These are phyloP conservation scores for Solanum microdontum DNA, from an alignment of 257 asterid genomes.

Conservation along the genomic window DNA sequence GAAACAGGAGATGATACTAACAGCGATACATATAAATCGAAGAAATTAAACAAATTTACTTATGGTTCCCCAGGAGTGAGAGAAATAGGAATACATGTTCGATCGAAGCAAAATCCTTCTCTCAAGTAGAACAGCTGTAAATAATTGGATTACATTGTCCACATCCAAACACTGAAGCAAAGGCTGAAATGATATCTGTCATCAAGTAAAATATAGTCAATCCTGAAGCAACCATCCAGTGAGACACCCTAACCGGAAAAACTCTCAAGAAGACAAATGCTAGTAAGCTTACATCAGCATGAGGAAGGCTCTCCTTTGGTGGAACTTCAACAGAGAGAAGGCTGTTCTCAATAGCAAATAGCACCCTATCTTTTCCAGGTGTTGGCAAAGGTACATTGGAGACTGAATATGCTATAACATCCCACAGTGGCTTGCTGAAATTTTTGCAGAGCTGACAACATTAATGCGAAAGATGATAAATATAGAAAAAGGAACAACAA, in stretches of 20 bases:
- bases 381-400: conserved; percentile 84
- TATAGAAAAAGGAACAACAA: not conserved
- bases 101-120: conserved; percentile 96
- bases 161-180: conserved; percentile 95
- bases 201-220: conserved; percentile 16
- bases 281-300: conserved; percentile 77
- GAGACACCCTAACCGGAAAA: not conserved
- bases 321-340: conserved; percentile 91
- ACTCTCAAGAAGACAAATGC: not conserved
- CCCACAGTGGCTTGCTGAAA: conserved; percentile 98
- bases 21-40: not conserved
- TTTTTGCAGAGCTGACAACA: conserved; percentile 22
- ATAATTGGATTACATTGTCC: conserved; percentile 81
- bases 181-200: conserved; percentile 96
- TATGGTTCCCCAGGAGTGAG: not conserved
- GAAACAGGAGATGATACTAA: not conserved
- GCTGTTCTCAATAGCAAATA: conserved; percentile 75
- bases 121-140: conserved; percentile 86
- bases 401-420: conserved; percentile 56
- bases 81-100: conserved; percentile 46
- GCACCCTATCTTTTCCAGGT: conserved; percentile 82
- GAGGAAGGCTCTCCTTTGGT: conserved; percentile 83
- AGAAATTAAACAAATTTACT: not conserved
- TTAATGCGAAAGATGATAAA: conserved; percentile 6
- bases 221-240: not conserved